Evolutionary conservation across 2,329 filamentous ascomycete genomes (phyloP), one percentile per base, ranked within the genome.

Genomic region (Penicillium sclerotigenum): DNA sequence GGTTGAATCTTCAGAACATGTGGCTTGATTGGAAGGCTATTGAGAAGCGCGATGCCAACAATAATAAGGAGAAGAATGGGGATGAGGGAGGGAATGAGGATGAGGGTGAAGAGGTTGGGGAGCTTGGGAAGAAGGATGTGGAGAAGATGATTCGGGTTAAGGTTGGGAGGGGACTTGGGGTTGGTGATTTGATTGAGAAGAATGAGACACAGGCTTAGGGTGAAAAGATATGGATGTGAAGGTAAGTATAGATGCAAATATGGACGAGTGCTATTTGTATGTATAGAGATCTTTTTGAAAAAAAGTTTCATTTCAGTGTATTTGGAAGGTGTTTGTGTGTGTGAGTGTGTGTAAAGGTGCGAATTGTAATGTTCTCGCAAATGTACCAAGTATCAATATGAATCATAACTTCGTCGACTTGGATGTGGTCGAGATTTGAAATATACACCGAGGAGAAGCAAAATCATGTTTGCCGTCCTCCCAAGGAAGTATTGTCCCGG

Each of bases 81-180:
- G 63, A 65, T 5, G 68, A 64, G 8, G 68, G 73, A 5, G 67
- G 68, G 36, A 54, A 62, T 46, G 69, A 70, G 16, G 85, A 90
- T 71, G 88, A 90, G 77, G 88, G 87, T 8, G 87, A 89, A 13
- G 79, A 85, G 3, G 87, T 89, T 1, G 88, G 88, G 5, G 84
- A 87, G 46, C 76, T 85, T 14, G 87, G 86, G 18, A 79, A 78
- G 65, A 75, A 74, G 60, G 75, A 73, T 55, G 72, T 73, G 59
- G 81, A 84, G 66, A 86, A 84, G 72, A 89, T 88, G 85, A 81
- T 88, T 62, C 92, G 90, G 77, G 89, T 95, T 58, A 92, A 91
- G 77, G 88, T 97, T 48, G 92, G 92, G 16, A 80, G 91, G 66
- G 83, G 81, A 0, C 71, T 95, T 47, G 92, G 92, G 2, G 91